Evolutionary conservation across 148 eudicot species (phyloP).

Genomic region (Polygonum maritimum): DNA sequence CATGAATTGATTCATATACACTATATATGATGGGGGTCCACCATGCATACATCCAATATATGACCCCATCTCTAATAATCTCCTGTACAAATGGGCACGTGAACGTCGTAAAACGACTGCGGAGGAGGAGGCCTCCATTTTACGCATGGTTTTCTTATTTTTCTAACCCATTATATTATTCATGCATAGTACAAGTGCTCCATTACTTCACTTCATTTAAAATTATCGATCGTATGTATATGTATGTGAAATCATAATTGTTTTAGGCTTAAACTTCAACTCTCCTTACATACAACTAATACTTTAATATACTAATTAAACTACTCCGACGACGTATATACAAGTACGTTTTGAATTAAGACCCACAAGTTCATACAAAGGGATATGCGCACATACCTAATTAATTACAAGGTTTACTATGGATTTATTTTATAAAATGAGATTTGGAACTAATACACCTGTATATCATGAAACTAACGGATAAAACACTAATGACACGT

Average conservation of each 20-base stretch:
- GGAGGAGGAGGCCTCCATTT: background rate
- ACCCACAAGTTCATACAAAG: background rate
- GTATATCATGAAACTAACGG: too few species aligned
- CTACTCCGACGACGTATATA: background rate
- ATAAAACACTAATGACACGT: too few species aligned
- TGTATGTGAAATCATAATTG: background rate
- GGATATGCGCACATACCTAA: background rate
- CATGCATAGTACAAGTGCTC: conserved; percentile 1
- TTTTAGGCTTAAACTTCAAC: background rate
- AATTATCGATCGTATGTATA: background rate
- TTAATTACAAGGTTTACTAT: too few species aligned
- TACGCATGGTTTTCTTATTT: conserved; percentile 4
- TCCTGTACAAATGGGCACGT: background rate
- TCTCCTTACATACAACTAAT: background rate
- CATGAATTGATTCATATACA: too few species aligned
- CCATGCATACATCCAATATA: too few species aligned
- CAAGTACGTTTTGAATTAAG: background rate
- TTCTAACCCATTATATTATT: background rate
- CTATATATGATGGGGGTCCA: too few species aligned
- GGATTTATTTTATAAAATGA: too few species aligned
- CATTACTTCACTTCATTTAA: background rate
- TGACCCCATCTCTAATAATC: background rate
- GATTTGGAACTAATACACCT: too few species aligned
- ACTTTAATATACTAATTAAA: background rate
- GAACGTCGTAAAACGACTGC: conserved; percentile 7